Base-by-base conservation (phyloP, 257 asterid species). In the Solanum arcanum region DNA sequence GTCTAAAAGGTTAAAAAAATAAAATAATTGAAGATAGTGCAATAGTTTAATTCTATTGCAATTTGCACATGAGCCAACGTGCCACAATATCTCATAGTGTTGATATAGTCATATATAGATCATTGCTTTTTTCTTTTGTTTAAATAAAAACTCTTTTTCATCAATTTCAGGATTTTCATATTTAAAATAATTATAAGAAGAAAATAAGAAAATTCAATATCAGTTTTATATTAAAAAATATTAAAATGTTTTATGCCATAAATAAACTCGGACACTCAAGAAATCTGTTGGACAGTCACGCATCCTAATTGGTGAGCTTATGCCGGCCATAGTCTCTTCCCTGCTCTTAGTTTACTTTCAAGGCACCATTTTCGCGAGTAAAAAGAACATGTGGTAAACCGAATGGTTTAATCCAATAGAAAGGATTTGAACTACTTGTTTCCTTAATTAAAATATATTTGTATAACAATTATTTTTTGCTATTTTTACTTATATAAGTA, bases 11-110 rank as follows among this genome's bases (percentile, higher is more conserved):
- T 2, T 31, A 3, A 5, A 37, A 81, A 42, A 20, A 66, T 78
- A 39, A 42, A 85, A 18, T 7, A 75, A 78, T 12, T 56, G 69
- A 66, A 12, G 74, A 87, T 29, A 47, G 92, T 91, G 91, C 75
- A 74, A 72, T 85, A 72, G 27, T 80, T 47, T 27, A 80, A 46
- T 47, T 10, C 16, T 3, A 14, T 47, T 47, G n/a, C n/a, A n/a
- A n/a, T n/a, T n/a, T n/a, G 85, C 85, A 80, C 85, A 29, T 80
- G 44, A 80, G 66, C 68, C 84, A 27, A 47, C 37, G 42, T 47
- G 68, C 68, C 29, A 47, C 39, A 25, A 77, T 78, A 39, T 74
- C 52, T 56, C 64, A 23, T 75, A 11, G 10, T 72, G 62, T 18
- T 72, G 62, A 18, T 52, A 16, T 18, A 7, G 2, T 56, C 46